Evolutionary conservation across 805 yeast species (phyloP).

Genomic region (Wickerhamomyces mucosus): DNA sequence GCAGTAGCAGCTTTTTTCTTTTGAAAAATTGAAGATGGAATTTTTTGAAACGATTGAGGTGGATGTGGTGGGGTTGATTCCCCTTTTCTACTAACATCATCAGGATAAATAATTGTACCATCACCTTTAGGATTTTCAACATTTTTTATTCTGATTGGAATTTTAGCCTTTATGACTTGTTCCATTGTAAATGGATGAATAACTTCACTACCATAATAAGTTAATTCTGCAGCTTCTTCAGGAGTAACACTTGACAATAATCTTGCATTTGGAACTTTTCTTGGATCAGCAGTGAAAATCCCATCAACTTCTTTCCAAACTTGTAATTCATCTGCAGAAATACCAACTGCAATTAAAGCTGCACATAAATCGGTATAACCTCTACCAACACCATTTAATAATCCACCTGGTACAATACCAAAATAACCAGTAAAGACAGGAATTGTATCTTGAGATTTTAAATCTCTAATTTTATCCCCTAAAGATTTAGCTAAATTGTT

Average conservation of each 20-base stretch:
- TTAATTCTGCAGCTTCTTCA: slow-evolving; percentile 96
- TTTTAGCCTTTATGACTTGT: slow-evolving; percentile 91
- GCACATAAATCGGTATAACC: slow-evolving; percentile 98
- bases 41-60: slow-evolving; percentile 54
- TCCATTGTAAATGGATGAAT: slow-evolving; percentile 99
- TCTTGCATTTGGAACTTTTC: slow-evolving; percentile 87
- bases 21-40: slow-evolving; percentile 26
- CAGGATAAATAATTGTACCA: slow-evolving; percentile 94
- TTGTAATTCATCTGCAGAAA: slow-evolving; percentile 87
- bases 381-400: slow-evolving; percentile 87
- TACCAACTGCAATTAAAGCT: slow-evolving; percentile 89
- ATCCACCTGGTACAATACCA: slow-evolving; percentile 93
- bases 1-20: slow-evolving; percentile 80
- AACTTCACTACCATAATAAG: slow-evolving; percentile 96
- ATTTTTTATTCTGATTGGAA: slow-evolving; percentile 94
- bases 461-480: slow-evolving; percentile 36
- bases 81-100: slow-evolving; percentile 75
- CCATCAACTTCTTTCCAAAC: slow-evolving; percentile 99
- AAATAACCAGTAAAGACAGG: slow-evolving; percentile 96
- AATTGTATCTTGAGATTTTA: slow-evolving; percentile 36
- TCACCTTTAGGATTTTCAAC: slow-evolving; percentile 89
- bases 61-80: slow-evolving; percentile 93
- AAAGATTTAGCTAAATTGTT: slow-evolving; percentile 42
- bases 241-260: slow-evolving; percentile 85
- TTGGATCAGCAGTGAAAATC: slow-evolving; percentile 95